phyloP scores from a whole-genome alignment of 2,329 filamentous ascomycete species.

The Chaetomiaceae sp. region DNA sequence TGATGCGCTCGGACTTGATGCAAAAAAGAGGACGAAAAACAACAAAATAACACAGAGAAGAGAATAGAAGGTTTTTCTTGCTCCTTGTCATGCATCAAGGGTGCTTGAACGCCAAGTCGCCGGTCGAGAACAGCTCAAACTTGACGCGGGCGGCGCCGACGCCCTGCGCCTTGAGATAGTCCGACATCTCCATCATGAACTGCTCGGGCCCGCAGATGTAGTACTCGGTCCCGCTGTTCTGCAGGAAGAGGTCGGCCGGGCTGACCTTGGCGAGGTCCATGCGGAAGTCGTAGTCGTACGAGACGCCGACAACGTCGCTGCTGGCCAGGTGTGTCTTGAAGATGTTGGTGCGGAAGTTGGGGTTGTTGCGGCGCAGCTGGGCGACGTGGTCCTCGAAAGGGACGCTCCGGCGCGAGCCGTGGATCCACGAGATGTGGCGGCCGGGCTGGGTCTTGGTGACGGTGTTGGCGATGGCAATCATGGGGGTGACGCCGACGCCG shows the following conservation, averaged over 20 bases:
- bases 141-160: slow-evolving; percentile 38
- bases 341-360: slow-evolving; percentile 39
- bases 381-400: slow-evolving; percentile 52
- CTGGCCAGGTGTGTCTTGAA: slow-evolving; percentile 47
- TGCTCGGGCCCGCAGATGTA: slow-evolving; percentile 51
- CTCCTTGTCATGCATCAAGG: background rate
- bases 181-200: slow-evolving; percentile 49
- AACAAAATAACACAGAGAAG: background rate
- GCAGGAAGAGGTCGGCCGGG: slow-evolving; percentile 40
- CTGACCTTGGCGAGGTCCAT: slow-evolving; percentile 45
- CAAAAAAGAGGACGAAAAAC: background rate
- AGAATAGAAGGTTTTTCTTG: too few species aligned
- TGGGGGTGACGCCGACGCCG: slow-evolving; percentile 55
- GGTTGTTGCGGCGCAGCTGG: slow-evolving; percentile 35
- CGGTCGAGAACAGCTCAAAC: slow-evolving; percentile 44
- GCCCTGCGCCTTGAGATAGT: slow-evolving; percentile 38
- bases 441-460: slow-evolving; percentile 40
- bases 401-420: slow-evolving; percentile 48
- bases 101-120: slow-evolving; percentile 33
- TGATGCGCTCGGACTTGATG: background rate
- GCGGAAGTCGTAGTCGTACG: slow-evolving; percentile 41
- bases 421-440: slow-evolving; percentile 54
- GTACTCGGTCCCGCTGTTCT: slow-evolving; percentile 45
- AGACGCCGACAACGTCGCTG: slow-evolving; percentile 40
- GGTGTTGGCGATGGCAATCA: slow-evolving; percentile 57